These are phyloP conservation scores for Cucumis hystrix DNA, from an alignment of 306 rosid species.

Conservation along the genomic window DNA sequence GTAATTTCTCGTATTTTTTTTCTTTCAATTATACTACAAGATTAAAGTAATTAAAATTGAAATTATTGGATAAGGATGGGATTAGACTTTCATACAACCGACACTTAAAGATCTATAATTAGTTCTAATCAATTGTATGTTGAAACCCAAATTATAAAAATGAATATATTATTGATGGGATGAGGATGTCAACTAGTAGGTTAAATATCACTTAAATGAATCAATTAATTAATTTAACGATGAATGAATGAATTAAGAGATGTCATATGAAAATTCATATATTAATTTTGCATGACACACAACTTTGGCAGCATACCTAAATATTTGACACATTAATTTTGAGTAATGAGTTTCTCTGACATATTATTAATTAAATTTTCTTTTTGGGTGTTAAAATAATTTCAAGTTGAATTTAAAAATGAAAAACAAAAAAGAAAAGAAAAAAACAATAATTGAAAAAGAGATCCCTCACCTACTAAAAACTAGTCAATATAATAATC, in stretches of 20 bases:
- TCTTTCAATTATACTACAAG: too few relatives aligned
- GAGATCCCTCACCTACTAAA: neutral
- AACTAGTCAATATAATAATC: neutral
- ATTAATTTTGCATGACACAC: neutral
- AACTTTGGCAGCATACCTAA: neutral
- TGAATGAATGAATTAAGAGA: neutral
- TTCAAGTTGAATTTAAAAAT: neutral
- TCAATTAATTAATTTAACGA: neutral
- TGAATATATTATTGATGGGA: neutral
- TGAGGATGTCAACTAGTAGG: neutral
- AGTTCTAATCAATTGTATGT: neutral
- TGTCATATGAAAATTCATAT: neutral
- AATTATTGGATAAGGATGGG: neutral
- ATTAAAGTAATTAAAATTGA: neutral
- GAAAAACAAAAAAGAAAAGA: neutral
- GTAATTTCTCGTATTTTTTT: too few relatives aligned
- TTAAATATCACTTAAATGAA: neutral
- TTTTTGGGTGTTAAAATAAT: neutral
- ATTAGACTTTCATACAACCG: neutral
- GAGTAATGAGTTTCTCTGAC: neutral
- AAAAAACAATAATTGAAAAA: neutral
- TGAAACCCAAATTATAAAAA: neutral
- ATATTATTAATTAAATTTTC: neutral
- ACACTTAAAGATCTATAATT: neutral
- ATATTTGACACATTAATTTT: neutral